phyloP scores from a whole-genome alignment of 305 asterid species.

The Fraxinus angustifolia region DNA sequence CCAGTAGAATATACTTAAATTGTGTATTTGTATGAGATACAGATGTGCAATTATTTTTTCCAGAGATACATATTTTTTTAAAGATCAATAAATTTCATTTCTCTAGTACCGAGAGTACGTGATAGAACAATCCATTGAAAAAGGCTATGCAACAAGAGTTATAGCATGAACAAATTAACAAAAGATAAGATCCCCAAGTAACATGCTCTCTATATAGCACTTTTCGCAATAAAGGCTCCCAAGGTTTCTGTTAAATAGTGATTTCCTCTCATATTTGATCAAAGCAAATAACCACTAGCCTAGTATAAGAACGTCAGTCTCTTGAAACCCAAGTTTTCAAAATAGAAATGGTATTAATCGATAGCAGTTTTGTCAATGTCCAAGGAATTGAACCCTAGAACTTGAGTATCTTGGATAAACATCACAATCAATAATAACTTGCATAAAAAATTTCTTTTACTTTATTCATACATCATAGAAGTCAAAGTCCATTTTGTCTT shows the following conservation, averaged over 20 bases:
- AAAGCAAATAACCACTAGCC: background rate
- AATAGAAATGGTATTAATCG: background rate
- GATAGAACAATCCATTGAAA: background rate
- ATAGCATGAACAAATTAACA: background rate
- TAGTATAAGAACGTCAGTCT: background rate
- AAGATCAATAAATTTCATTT: background rate
- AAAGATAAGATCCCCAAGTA: background rate
- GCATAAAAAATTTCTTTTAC: background rate
- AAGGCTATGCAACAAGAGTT: background rate
- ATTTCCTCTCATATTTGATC: background rate
- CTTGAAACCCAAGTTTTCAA: background rate
- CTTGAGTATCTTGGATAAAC: background rate
- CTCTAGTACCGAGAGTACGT: background rate
- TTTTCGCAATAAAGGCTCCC: background rate
- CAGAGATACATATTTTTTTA: background rate
- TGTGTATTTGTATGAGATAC: background rate
- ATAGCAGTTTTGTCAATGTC: background rate
- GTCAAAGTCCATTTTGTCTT: background rate
- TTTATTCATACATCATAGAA: background rate
- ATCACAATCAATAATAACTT: background rate
- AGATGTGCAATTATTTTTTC: background rate
- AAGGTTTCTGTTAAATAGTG: background rate
- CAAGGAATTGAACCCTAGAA: background rate
- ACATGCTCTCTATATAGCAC: background rate
- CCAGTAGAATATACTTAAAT: constrained; percentile 7